Percentiles rank a stretch among this genome's conserved stretches.
These are phyloP conservation scores for Tanacetum coccineum DNA, from an alignment of 129 eudicot species.

Conservation along the genomic window DNA sequence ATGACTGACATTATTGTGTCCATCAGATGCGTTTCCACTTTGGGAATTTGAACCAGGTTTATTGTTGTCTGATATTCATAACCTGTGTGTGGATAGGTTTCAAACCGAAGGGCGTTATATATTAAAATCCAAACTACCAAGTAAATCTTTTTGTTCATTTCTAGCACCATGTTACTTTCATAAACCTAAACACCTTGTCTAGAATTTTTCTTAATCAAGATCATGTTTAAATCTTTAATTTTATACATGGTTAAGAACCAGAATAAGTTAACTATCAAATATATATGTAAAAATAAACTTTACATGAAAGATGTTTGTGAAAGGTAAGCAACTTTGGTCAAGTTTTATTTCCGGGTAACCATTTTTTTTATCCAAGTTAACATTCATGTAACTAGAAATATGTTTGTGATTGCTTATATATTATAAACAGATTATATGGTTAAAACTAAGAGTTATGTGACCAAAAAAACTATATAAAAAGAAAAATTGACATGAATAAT, in stretches of 20 bases:
- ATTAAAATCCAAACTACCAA: constrained; percentile 59
- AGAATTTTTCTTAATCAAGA: too few species aligned
- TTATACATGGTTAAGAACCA: not conserved
- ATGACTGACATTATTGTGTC: constrained; percentile 78
- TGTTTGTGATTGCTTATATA: too few species aligned
- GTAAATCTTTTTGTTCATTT: constrained; percentile 28
- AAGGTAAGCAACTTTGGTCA: not conserved
- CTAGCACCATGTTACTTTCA: not conserved
- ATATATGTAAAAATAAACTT: not conserved
- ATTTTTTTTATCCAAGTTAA: too few species aligned
- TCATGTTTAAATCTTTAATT: not conserved
- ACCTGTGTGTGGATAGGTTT: constrained; percentile 54
- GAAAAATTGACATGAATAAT: too few species aligned
- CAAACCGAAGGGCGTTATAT: constrained; percentile 52
- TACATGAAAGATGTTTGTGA: too few species aligned
- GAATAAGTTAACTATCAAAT: not conserved
- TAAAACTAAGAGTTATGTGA: too few species aligned
- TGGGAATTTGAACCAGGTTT: constrained; percentile 77
- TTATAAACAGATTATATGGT: too few species aligned
- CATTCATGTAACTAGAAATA: too few species aligned
- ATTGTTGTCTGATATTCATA: constrained; percentile 37
- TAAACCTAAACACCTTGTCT: too few species aligned
- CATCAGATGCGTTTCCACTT: constrained; percentile 84
- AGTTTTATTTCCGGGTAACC: too few species aligned
- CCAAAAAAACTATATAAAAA: too few species aligned